A percentile compares a stretch with the other conserved stretches of the same genome.
These are phyloP conservation scores for Globisporangium yorkense DNA, from an alignment of 352 stramenopile genomes.

Conservation along the genomic window DNA sequence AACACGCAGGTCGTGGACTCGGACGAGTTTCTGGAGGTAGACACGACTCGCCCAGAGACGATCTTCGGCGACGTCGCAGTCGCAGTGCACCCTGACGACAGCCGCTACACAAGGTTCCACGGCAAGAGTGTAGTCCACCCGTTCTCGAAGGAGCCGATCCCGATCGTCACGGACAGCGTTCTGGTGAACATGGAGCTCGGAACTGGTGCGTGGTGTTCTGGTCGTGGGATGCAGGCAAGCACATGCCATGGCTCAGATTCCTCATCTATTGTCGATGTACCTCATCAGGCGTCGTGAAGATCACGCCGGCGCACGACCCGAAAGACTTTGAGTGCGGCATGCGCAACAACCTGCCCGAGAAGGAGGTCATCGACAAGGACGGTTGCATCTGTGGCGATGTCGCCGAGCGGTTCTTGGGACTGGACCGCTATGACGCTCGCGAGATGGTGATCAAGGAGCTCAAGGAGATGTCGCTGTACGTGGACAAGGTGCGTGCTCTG, in stretches of 20 bases:
- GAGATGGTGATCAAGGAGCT: slow-evolving; percentile 90
- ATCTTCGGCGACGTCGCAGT: slow-evolving; percentile 98
- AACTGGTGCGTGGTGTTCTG: slow-evolving; percentile 81
- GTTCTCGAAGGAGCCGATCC: slow-evolving; percentile 87
- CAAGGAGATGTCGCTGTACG: slow-evolving; percentile 77
- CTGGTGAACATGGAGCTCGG: slow-evolving; percentile 99
- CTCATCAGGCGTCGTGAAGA: slow-evolving; percentile 77
- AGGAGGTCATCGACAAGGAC: slow-evolving; percentile 67
- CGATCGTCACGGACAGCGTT: slow-evolving; percentile 93
- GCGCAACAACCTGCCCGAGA: slow-evolving; percentile 88
- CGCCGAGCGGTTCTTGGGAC: slow-evolving; percentile 83
- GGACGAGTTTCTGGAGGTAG: slow-evolving; percentile 86
- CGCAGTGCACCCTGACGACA: slow-evolving; percentile 96
- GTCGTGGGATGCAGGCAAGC: background rate
- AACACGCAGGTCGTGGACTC: slow-evolving; percentile 35
- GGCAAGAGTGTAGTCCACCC: slow-evolving; percentile 95
- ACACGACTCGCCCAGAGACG: slow-evolving; percentile 97
- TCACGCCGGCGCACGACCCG: slow-evolving; percentile 99
- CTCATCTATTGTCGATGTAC: background rate
- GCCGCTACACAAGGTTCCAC: slow-evolving; percentile 93
- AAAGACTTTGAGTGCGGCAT: slow-evolving; percentile 99
- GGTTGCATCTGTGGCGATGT: slow-evolving; percentile 68
- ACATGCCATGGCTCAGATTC: background rate
- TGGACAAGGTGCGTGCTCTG: slow-evolving; percentile 85
- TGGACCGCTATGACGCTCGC: slow-evolving; percentile 95